Conservation (phyloP, 2,329 filamentous ascomycete genomes). For the Xylariaceae sp. region DNA sequence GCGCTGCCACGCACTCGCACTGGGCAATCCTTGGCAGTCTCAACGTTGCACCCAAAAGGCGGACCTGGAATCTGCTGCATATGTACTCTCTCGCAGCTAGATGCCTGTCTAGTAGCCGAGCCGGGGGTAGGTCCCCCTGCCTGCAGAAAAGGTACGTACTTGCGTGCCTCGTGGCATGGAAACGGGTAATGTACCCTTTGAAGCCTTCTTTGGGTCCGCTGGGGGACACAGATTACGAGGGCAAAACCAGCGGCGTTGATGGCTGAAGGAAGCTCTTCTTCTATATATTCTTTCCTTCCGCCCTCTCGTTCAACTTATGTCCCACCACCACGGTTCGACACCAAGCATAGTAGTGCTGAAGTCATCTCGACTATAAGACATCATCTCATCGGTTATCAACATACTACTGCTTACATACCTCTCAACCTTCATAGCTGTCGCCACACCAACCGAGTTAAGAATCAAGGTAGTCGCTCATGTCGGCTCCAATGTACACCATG, state of each 20-base stretch:
- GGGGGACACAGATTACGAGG: neutral
- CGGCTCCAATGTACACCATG: slow-evolving; percentile 50
- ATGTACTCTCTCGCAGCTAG: slow-evolving; percentile 31
- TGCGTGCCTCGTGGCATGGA: slow-evolving; percentile 28
- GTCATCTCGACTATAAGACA: slow-evolving; percentile 11
- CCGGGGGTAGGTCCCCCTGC: slow-evolving; percentile 26
- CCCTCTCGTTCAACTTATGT: slow-evolving; percentile 30
- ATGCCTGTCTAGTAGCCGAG: slow-evolving; percentile 32
- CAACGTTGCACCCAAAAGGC: slow-evolving; percentile 38
- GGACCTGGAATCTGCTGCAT: slow-evolving; percentile 33
- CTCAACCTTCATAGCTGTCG: neutral
- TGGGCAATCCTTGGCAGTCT: slow-evolving; percentile 27
- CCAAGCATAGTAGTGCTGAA: slow-evolving; percentile 16
- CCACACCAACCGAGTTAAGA: slow-evolving; percentile 5
- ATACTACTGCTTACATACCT: neutral
- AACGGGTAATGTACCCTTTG: neutral
- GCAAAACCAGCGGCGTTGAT: slow-evolving; percentile 26
- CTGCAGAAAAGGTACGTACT: slow-evolving; percentile 24
- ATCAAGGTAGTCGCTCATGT: slow-evolving; percentile 21
- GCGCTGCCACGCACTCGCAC: slow-evolving; percentile 26
- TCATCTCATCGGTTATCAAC: too few relatives aligned
- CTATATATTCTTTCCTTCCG: slow-evolving; percentile 39
- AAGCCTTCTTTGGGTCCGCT: neutral
- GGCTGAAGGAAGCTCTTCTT: slow-evolving; percentile 29
- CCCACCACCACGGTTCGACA: slow-evolving; percentile 33